Conservation (phyloP, 805 yeast genomes). For the Kazachstania bromeliacearum region DNA sequence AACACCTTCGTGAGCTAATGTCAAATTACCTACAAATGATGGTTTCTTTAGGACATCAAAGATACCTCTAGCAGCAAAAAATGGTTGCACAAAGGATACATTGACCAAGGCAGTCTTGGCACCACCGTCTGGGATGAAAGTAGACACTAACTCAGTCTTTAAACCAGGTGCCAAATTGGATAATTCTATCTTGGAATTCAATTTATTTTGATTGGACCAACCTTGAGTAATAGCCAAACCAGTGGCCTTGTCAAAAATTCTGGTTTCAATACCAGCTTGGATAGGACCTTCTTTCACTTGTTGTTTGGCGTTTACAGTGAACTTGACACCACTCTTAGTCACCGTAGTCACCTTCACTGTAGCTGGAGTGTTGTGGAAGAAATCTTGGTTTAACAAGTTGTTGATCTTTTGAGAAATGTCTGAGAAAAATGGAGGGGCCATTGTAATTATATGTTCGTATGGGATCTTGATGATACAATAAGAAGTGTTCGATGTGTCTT, state of each 20-base stretch:
- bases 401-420: slow-evolving; percentile 90
- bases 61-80: slow-evolving; percentile 88
- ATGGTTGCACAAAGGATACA: slow-evolving; percentile 84
- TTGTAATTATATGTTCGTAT: too few relatives aligned
- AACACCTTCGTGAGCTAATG: slow-evolving; percentile 93
- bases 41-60: slow-evolving; percentile 95
- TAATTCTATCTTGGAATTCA: slow-evolving; percentile 89
- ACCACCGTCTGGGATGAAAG: slow-evolving; percentile 55
- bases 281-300: slow-evolving; percentile 70
- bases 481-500: too few relatives aligned
- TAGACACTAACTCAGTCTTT: slow-evolving; percentile 83
- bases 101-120: slow-evolving; percentile 77
- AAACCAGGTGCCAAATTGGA: slow-evolving; percentile 90
- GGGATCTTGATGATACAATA: too few relatives aligned
- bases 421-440: slow-evolving; percentile 86
- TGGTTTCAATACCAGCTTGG: slow-evolving; percentile 83
- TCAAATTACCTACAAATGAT: slow-evolving; percentile 86
- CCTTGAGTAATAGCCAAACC: slow-evolving; percentile 95
- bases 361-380: slow-evolving; percentile 85
- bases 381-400: slow-evolving; percentile 82
- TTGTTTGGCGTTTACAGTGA: slow-evolving; percentile 87
- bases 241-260: slow-evolving; percentile 83
- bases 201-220: slow-evolving; percentile 89
- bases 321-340: slow-evolving; percentile 94
- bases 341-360: slow-evolving; percentile 81